Evolutionary conservation across 345 rosid species (phyloP), one percentile per base, ranked within the genome.

Genomic region (Syzygium jambos): DNA sequence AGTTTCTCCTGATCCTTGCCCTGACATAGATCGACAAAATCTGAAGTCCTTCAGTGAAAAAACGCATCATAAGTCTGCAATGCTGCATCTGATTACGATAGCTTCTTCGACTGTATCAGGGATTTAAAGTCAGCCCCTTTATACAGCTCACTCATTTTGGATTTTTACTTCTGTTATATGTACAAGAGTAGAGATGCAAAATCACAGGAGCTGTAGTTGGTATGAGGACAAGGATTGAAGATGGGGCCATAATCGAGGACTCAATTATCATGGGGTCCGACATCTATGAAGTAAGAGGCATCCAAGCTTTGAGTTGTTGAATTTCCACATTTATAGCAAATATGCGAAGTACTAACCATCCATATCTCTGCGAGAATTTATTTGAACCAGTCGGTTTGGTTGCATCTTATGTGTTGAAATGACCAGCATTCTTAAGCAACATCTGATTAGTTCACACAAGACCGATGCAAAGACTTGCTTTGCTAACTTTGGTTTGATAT

Each of bases 261-360:
- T 94, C 99, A 4, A 88, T 96, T 63, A 96, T 97, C 89, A 85
- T 96, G 91, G 98, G 99, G 59, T 92, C 96, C 65, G 97, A 97
- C 88, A 49, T 92, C 27, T 94, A 97, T 89, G 93, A 94, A 92
- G 99, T 95, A 91, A 90, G 92, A 52, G 49, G 46, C 46, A 19
- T 73, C 46, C 2, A 49, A 12, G 17, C 46, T 21, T 34, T 4
- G 46, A 9, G 46, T 21, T 9, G 25, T 73, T 13, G 4, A 73
- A 34, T 73, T 73, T 73, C 46, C 5, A 73, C 2, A 46, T 19
- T 10, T 73, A 19, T 34, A 34, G 7, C 46, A 12, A 19, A 34
- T 34, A 11, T 73, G 80, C 1, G 0, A 73, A 73, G 46, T 34
- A 34, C 19, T 11, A 34, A 17, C 0, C 25, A 34, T 73, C 80